A percentile compares a stretch with the other conserved stretches of the same genome.
phyloP scores from a whole-genome alignment of 2,329 filamentous ascomycete genomes.

The Diplodia mutila region DNA sequence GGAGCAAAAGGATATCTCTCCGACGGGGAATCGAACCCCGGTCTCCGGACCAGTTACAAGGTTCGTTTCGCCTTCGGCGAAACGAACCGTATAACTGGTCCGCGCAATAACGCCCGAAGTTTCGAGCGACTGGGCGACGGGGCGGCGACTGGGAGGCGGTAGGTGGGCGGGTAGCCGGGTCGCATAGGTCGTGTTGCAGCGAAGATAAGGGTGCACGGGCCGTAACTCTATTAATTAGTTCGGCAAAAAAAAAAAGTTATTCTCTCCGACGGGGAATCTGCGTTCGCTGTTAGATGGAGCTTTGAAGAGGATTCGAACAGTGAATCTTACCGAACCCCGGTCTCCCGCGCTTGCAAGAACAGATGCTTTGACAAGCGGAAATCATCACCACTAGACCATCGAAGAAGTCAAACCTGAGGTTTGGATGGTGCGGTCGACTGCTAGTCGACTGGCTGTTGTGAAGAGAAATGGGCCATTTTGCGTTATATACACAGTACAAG shows the following conservation, averaged over 20 bases:
- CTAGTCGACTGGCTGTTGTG: neutral
- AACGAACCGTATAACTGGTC: too few relatives aligned
- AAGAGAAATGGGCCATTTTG: neutral
- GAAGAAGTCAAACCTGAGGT: neutral
- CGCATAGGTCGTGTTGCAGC: too few relatives aligned
- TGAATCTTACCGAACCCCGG: neutral
- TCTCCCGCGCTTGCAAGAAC: conserved; percentile 4
- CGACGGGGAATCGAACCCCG: neutral
- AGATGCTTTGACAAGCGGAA: conserved; percentile 1
- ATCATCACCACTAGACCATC: conserved; percentile 18
- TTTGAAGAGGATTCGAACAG: neutral
- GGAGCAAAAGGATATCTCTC: neutral
- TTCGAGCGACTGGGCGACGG: too few relatives aligned
- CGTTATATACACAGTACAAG: neutral
- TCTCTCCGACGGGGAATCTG: neutral
- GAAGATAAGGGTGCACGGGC: too few relatives aligned
- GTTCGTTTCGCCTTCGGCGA: too few relatives aligned
- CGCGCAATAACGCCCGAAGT: too few relatives aligned
- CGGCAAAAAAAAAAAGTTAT: neutral
- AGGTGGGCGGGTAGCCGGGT: too few relatives aligned
- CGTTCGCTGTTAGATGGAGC: neutral
- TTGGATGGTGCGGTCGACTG: neutral
- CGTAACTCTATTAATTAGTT: too few relatives aligned
- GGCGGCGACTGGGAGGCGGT: too few relatives aligned
- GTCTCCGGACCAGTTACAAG: too few relatives aligned